These are phyloP conservation scores for Phytophthora hibernalis DNA, from an alignment of 352 stramenopile genomes.

Conservation along the genomic window DNA sequence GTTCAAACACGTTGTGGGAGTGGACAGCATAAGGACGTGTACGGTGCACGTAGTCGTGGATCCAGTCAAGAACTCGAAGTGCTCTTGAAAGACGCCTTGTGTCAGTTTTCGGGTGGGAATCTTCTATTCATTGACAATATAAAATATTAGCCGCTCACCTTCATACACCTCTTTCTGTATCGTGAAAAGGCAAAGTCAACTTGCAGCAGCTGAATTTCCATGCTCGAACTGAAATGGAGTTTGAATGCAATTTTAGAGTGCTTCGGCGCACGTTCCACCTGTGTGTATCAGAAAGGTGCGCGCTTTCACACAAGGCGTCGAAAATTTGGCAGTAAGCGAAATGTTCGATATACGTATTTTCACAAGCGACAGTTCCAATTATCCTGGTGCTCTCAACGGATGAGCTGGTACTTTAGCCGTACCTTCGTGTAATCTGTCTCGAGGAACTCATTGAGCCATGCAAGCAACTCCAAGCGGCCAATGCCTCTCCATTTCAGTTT, in stretches of 20 bases:
- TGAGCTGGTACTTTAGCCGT: neutral
- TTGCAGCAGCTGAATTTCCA: slow-evolving; percentile 71
- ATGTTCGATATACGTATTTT: slow-evolving; percentile 67
- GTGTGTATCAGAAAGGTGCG: slow-evolving; percentile 69
- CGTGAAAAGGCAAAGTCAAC: slow-evolving; percentile 52
- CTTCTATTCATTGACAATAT: slow-evolving; percentile 40
- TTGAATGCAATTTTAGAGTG: slow-evolving; percentile 70
- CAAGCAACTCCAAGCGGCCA: slow-evolving; percentile 77
- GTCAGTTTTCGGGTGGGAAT: slow-evolving; percentile 73
- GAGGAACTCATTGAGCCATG: slow-evolving; percentile 83
- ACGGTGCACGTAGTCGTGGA: slow-evolving; percentile 83
- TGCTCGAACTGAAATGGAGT: slow-evolving; percentile 55
- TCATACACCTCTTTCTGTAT: neutral
- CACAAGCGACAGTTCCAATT: neutral
- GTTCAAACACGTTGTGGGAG: slow-evolving; percentile 63
- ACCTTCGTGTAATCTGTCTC: slow-evolving; percentile 87
- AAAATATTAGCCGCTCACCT: neutral
- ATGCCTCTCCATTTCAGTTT: slow-evolving; percentile 81
- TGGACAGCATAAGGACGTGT: slow-evolving; percentile 66
- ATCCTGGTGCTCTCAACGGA: neutral
- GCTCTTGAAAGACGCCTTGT: slow-evolving; percentile 77
- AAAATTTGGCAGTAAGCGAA: slow-evolving; percentile 84
- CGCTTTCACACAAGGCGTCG: slow-evolving; percentile 55
- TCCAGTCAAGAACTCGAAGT: slow-evolving; percentile 87
- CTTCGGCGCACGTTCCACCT: slow-evolving; percentile 61